Evolutionary conservation across 768 basidiomycete genomes (phyloP).

Genomic region (Roridomyces roridus): DNA sequence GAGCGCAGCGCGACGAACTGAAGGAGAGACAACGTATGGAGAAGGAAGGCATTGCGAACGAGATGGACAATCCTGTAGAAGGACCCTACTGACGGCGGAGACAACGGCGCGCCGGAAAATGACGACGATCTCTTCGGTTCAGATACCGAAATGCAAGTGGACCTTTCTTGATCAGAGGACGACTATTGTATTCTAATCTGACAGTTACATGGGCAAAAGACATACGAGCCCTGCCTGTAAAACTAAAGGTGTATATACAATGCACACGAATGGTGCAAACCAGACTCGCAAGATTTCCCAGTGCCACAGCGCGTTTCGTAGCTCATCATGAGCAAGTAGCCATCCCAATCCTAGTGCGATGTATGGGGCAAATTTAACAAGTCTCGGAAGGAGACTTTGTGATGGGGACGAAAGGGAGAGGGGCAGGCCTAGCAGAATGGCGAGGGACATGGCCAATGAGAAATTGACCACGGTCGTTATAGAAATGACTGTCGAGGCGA

Average conservation of each 20-base stretch:
- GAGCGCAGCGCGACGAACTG: conserved; percentile 78
- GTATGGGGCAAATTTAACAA: conserved; percentile 46
- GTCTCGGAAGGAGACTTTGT: conserved; percentile 26
- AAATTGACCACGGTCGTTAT: conserved; percentile 91
- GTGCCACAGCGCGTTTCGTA: conserved; percentile 64
- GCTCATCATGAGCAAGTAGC: conserved; percentile 52
- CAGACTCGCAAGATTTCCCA: conserved; percentile 84
- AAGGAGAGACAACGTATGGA: conserved; percentile 74
- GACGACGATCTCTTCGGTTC: conserved; percentile 55
- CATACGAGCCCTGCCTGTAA: conserved; percentile 72
- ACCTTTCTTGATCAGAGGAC: conserved; percentile 23
- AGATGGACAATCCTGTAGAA: conserved; percentile 41
- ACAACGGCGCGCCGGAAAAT: conserved; percentile 35
- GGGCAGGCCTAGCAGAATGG: conserved; percentile 68
- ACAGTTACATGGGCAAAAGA: conserved; percentile 40
- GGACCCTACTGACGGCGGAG: conserved; percentile 32
- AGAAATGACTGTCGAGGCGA: conserved; percentile 85
- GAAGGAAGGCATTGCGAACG: conserved; percentile 66
- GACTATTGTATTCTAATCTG: not conserved
- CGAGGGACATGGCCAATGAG: conserved; percentile 80
- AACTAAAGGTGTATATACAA: conserved; percentile 78
- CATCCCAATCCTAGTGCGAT: conserved; percentile 60
- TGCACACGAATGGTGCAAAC: conserved; percentile 83
- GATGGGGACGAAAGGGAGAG: conserved; percentile 53
- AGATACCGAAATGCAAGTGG: conserved; percentile 46